These are phyloP conservation scores for Neurospora tetraspora DNA, from an alignment of 495 filamentous ascomycete species.

Conservation along the genomic window DNA sequence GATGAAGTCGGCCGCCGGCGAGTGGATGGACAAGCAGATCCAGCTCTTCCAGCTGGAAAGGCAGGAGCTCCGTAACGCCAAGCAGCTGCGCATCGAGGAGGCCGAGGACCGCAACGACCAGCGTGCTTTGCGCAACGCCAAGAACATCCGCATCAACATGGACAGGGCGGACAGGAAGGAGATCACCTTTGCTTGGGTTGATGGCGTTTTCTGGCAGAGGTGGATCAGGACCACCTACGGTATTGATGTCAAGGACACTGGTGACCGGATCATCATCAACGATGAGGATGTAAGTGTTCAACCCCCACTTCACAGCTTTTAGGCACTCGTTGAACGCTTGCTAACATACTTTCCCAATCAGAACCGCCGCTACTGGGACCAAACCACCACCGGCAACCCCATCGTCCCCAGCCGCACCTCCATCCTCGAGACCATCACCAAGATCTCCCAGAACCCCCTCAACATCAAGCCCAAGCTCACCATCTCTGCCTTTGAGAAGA, in stretches of 20 bases:
- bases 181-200: slow-evolving; percentile 96
- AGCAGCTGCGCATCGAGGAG: slow-evolving; percentile 91
- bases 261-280: slow-evolving; percentile 91
- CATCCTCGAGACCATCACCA: slow-evolving; percentile 87
- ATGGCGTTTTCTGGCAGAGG: slow-evolving; percentile 93
- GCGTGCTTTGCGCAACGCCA: slow-evolving; percentile 74
- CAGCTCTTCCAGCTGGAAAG: slow-evolving; percentile 82
- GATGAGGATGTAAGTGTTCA: slow-evolving; percentile 78
- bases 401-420: slow-evolving; percentile 88
- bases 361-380: slow-evolving; percentile 93
- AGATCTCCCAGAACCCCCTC: slow-evolving; percentile 59
- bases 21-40: slow-evolving; percentile 96
- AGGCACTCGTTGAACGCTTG: neutral
- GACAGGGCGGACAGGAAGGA: slow-evolving; percentile 77
- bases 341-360: slow-evolving; percentile 22
- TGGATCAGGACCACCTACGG: slow-evolving; percentile 94
- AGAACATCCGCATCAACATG: slow-evolving; percentile 85
- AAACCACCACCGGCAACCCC: slow-evolving; percentile 71
- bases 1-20: slow-evolving; percentile 87
- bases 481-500: slow-evolving; percentile 60
- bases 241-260: slow-evolving; percentile 61
- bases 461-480: slow-evolving; percentile 84
- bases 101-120: slow-evolving; percentile 91
- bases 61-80: slow-evolving; percentile 84
- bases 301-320: neutral